Base-by-base conservation (phyloP, 352 stramenopile species). In the Globisporangium heterothallicum region DNA sequence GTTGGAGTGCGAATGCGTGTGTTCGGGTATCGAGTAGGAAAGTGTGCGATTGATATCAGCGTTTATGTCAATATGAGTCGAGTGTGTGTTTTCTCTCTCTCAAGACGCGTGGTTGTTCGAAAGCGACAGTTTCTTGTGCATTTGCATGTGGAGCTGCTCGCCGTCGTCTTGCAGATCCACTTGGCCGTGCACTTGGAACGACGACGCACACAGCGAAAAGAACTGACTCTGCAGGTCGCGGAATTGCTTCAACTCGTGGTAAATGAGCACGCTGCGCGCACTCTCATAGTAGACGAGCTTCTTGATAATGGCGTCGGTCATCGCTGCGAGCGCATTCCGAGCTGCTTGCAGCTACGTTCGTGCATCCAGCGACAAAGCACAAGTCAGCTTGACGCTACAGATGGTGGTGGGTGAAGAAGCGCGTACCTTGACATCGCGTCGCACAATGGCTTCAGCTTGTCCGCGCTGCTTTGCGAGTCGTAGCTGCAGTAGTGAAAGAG, bases 281-380 rank as follows among this genome's bases (percentile, higher is more conserved):
- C 18, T 42, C 32, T 70, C 63, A 43, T 65, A 70, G 40, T 70
- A 57, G 19, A 46, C 25, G 32, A 64, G 54, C 26, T 68, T 68
- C 35, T 58, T 67, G 22, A 58, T 45, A 22, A 68, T 46, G 18
- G 54, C 36, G 19, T 61, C 55, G 1, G 63, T 70, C 6, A 54
- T 43, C 1, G 22, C 1, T 1, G 36, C 12, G 18, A 70, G 55
- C 24, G 34, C 27, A 19, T 30, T 41, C 4, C 54, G 46, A 25
- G 63, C 63, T 3, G 48, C 38, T 53, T 70, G 58, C 22, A 70
- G 47, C 59, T 69, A 42, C n/a, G n/a, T n/a, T n/a, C n/a, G n/a
- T n/a, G n/a, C n/a, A n/a, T n/a, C n/a, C n/a, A n/a, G n/a, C n/a
- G n/a, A n/a, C n/a, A n/a, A n/a, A n/a, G n/a, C n/a, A n/a, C n/a